Conservation (phyloP, 176 grass and related monocot species). For the Lolium perenne region DNA sequence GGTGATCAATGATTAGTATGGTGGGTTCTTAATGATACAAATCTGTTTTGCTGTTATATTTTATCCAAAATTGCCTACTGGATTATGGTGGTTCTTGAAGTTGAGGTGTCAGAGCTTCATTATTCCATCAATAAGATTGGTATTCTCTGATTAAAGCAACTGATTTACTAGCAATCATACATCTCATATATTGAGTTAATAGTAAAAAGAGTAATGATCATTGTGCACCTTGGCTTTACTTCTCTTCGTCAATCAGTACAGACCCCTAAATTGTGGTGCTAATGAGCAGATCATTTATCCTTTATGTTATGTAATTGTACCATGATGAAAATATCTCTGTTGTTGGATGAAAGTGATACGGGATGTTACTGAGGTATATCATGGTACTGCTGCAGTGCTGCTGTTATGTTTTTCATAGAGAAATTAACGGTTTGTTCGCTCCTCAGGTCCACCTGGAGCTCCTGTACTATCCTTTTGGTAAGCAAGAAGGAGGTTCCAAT, state of each 20-base stretch:
- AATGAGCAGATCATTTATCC: neutral
- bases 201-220: neutral
- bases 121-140: neutral
- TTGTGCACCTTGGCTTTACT: neutral
- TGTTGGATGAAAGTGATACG: neutral
- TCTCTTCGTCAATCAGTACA: slow-evolving; percentile 4
- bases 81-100: slow-evolving; percentile 3
- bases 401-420: slow-evolving; percentile 11
- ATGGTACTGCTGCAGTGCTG: slow-evolving; percentile 11
- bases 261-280: neutral
- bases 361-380: slow-evolving; percentile 2
- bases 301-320: neutral
- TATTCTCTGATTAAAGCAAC: slow-evolving; percentile 3
- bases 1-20: neutral
- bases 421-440: slow-evolving; percentile 36
- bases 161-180: neutral
- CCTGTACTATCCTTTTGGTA: slow-evolving; percentile 79
- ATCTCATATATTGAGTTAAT: neutral
- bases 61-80: slow-evolving; percentile 28
- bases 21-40: neutral
- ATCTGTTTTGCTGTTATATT: neutral
- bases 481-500: slow-evolving; percentile 73
- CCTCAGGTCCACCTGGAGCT: slow-evolving; percentile 93
- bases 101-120: slow-evolving; percentile 12
- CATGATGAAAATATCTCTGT: slow-evolving; percentile 5